Conservation (phyloP, 2,329 filamentous ascomycete genomes). For the Calycina marina region DNA sequence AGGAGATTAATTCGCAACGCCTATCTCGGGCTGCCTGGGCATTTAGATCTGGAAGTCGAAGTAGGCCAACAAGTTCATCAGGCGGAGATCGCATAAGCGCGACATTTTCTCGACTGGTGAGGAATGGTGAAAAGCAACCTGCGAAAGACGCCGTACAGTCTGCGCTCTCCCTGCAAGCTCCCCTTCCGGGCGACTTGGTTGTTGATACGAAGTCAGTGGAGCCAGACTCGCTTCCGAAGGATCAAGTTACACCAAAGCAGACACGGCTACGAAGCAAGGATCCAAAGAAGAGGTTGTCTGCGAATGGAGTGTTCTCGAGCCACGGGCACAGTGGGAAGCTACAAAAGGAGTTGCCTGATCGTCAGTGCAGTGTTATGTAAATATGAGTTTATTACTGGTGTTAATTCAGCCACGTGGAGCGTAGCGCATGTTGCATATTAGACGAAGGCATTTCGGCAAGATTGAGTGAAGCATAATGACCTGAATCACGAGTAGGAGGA, state of each 20-base stretch:
- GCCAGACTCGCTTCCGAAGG: conserved; percentile 1
- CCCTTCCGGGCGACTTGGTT: conserved; percentile 3
- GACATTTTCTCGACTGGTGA: conserved; percentile 33
- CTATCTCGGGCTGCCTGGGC: conserved; percentile 42
- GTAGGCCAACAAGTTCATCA: conserved; percentile 42
- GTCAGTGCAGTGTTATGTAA: conserved; percentile 35
- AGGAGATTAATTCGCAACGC: conserved; percentile 39
- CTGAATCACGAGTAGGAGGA: too few species aligned
- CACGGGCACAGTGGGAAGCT: conserved; percentile 13
- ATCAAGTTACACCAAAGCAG: conserved; percentile 8
- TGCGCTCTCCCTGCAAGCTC: neutral
- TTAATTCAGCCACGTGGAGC: too few species aligned
- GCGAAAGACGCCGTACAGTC: conserved; percentile 7
- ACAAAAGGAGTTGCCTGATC: conserved; percentile 26
- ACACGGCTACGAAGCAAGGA: conserved; percentile 17
- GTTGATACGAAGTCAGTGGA: conserved; percentile 7
- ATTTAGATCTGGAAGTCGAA: conserved; percentile 33
- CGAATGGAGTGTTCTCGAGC: conserved; percentile 14
- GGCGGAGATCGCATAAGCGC: conserved; percentile 43
- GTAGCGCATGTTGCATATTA: too few species aligned
- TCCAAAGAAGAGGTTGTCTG: conserved; percentile 7
- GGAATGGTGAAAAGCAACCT: conserved; percentile 20
- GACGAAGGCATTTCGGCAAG: too few species aligned
- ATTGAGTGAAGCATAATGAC: too few species aligned
- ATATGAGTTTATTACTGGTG: too few species aligned